These are phyloP conservation scores for Tylopilus cervinicoccineus DNA, from an alignment of 768 basidiomycete genomes.

Conservation along the genomic window DNA sequence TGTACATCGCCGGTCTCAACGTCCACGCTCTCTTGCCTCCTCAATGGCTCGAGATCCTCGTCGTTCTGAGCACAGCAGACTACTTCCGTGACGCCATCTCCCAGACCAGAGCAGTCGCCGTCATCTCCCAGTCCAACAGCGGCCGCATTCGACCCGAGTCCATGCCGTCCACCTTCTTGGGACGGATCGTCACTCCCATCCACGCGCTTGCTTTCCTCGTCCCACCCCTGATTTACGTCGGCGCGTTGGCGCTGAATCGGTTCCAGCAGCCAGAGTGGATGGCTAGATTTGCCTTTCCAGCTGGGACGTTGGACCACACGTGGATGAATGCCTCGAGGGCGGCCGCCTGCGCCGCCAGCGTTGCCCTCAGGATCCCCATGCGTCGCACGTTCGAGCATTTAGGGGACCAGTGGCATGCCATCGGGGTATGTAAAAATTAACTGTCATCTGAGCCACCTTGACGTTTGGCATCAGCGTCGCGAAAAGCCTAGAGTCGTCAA, in stretches of 20 bases:
- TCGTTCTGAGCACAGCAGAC: constrained; percentile 12
- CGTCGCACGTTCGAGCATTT: constrained; percentile 4
- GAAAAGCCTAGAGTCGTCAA: constrained; percentile 30
- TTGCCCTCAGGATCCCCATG: constrained; percentile 3
- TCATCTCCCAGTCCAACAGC: constrained; percentile 6
- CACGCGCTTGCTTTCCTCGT: constrained; percentile 17
- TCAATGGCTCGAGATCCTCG: constrained; percentile 13
- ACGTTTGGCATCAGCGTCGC: constrained; percentile 16
- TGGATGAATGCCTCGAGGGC: constrained; percentile 12
- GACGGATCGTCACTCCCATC: constrained; percentile 24
- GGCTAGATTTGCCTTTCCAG: constrained; percentile 14
- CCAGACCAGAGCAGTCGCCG: not conserved
- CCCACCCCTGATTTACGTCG: constrained; percentile 24
- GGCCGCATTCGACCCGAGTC: constrained; percentile 17
- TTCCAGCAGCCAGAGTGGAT: constrained; percentile 32
- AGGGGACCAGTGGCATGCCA: constrained; percentile 28
- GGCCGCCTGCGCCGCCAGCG: constrained; percentile 18
- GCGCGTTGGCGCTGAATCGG: constrained; percentile 19
- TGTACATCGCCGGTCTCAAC: constrained; percentile 17
- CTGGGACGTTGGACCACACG: constrained; percentile 3
- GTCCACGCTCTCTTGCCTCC: not conserved
- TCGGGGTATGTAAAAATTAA: constrained; percentile 12
- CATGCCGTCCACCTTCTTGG: constrained; percentile 13
- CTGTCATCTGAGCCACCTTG: not conserved
- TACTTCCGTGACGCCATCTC: not conserved